These are phyloP conservation scores for Noccaea caerulescens DNA, from an alignment of 345 rosid genomes.

Conservation along the genomic window DNA sequence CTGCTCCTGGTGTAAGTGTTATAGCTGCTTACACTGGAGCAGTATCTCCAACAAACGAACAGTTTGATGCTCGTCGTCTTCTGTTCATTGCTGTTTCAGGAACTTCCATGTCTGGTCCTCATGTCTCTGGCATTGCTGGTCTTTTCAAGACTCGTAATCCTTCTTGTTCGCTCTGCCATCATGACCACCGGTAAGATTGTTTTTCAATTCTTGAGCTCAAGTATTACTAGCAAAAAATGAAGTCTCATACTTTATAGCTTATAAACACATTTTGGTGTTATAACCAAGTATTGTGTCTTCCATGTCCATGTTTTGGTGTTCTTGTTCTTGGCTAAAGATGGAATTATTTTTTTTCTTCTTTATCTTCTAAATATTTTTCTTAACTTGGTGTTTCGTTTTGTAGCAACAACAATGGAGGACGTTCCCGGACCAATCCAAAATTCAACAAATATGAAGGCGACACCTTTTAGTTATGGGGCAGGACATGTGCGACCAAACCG, in stretches of 20 bases:
- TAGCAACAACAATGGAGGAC: slow-evolving; percentile 68
- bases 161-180: slow-evolving; percentile 76
- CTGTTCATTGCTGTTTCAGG: slow-evolving; percentile 62
- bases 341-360: neutral
- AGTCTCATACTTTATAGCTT: no score
- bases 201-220: neutral
- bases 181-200: slow-evolving; percentile 63
- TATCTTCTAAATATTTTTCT: neutral
- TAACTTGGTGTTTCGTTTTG: neutral
- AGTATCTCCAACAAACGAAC: slow-evolving; percentile 54
- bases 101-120: slow-evolving; percentile 94
- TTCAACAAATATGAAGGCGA: slow-evolving; percentile 51
- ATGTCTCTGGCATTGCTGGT: slow-evolving; percentile 74
- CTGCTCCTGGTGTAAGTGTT: slow-evolving; percentile 85
- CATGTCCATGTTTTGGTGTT: slow-evolving; percentile 13
- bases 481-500: slow-evolving; percentile 84
- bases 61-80: slow-evolving; percentile 58
- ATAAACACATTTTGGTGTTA: neutral
- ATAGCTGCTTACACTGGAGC: slow-evolving; percentile 77
- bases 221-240: no score
- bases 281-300: neutral
- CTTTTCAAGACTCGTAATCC: slow-evolving; percentile 76
- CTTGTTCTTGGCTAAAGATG: neutral
- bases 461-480: slow-evolving; percentile 76
- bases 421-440: slow-evolving; percentile 50